Evolutionary conservation across 2,329 filamentous ascomycete species (phyloP), one percentile per base, ranked within the genome.

Genomic region (Curvularia sp.): DNA sequence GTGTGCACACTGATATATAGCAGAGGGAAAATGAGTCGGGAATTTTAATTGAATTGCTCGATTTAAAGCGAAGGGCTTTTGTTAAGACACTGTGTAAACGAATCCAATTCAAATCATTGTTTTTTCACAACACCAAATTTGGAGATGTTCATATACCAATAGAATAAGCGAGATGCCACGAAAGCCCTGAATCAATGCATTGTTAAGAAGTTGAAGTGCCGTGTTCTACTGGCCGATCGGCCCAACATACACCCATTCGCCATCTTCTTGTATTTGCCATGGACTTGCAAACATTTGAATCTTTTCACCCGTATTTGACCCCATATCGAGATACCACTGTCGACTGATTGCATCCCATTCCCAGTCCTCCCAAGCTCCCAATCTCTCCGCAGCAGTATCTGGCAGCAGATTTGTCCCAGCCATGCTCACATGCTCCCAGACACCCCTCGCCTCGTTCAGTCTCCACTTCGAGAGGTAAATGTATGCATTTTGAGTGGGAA

Each of bases 281-380:
- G 56, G 50, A 57, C 62, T 65, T 4, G 60, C 57, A 49, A 61
- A 66, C 12, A 62, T 28, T 26, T 55, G 53, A 26, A 46, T 47
- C 44, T 54, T 46, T 7, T 46, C 53, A n/a, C 49, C 49, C 4
- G 24, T 41, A 1, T 39, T 46, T 15, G 52, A 46, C 1, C 53
- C 49, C 15, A 65, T 35, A 3, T 61, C 48, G 8, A 69, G 53
- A 56, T 49, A 65, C 66, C 66, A 67, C 35, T 65, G 61, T 20
- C 53, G 50, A 54, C 44, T 58, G 1, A 35, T 24, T n/a, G 59
- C 33, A 57, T 69, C 60, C 63, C 65, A 67, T 1, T 18, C 20
- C 66, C 66, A 69, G 24, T 69, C 66, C 49, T 67, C 61, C 65
- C 66, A 69, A 28, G 58, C 53, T 10, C 63, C 65, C 10, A 69